phyloP scores from a whole-genome alignment of 768 basidiomycete species.

The Lactarius quietus region DNA sequence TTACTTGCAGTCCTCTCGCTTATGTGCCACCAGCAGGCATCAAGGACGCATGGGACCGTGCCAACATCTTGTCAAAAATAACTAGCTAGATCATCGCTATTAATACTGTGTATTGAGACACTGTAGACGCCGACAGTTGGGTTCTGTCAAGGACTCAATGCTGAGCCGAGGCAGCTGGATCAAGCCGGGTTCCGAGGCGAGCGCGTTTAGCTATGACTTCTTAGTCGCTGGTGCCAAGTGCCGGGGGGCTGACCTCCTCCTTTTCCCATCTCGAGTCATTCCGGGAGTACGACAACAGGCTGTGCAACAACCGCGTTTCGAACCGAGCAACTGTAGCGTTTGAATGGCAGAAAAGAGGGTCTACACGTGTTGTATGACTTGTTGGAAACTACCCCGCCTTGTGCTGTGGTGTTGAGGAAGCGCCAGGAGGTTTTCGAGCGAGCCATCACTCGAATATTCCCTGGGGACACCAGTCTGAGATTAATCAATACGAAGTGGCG shows the following conservation, averaged over 20 bases:
- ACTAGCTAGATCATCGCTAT: constrained; percentile 8
- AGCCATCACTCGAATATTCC: neutral
- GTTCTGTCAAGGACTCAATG: constrained; percentile 14
- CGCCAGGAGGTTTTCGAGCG: constrained; percentile 9
- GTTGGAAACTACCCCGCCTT: neutral
- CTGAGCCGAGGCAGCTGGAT: constrained; percentile 1
- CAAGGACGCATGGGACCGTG: neutral
- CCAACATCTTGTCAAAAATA: neutral
- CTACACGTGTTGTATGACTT: constrained; percentile 14
- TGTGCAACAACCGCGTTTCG: neutral
- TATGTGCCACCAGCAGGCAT: constrained; percentile 7
- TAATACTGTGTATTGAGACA: neutral
- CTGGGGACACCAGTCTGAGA: neutral
- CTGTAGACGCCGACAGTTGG: constrained; percentile 1
- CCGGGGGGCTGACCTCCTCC: neutral
- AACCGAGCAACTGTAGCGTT: constrained; percentile 6
- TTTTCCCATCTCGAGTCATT: constrained; percentile 3
- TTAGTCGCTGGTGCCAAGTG: constrained; percentile 17
- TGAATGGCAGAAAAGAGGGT: constrained; percentile 10
- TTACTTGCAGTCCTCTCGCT: constrained; percentile 6
- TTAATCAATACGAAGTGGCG: neutral
- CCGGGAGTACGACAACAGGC: neutral
- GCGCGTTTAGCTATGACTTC: constrained; percentile 17
- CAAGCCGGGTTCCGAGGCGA: constrained; percentile 19
- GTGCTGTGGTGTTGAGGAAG: constrained; percentile 13